Percentiles rank a stretch among this genome's conserved stretches.
Evolutionary conservation across 2,329 filamentous ascomycete genomes (phyloP).

Genomic region (Fusarium nematophilum): DNA sequence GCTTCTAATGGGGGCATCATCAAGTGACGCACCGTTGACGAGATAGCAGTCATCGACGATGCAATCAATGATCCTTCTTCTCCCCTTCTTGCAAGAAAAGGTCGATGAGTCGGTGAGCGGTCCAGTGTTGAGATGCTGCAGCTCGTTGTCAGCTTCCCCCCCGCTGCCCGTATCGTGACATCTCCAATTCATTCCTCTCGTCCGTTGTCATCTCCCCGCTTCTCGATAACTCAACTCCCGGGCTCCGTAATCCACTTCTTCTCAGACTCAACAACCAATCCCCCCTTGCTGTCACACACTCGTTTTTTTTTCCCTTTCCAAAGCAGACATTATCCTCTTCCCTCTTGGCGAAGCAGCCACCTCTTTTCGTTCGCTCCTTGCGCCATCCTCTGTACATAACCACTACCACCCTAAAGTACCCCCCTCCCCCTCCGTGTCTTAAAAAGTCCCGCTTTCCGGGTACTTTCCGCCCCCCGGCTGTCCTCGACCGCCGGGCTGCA

Average conservation of each 20-base stretch:
- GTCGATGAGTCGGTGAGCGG: constrained; percentile 3
- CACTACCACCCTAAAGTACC: constrained; percentile 8
- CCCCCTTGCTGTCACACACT: constrained; percentile 25
- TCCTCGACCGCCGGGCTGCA: constrained; percentile 38
- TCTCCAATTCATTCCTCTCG: constrained; percentile 7
- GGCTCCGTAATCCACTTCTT: constrained; percentile 31
- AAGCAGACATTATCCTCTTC: constrained; percentile 18
- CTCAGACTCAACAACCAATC: constrained; percentile 23
- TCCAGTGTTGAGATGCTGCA: too few relatives aligned
- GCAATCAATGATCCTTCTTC: constrained; percentile 18
- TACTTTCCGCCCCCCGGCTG: constrained; percentile 30
- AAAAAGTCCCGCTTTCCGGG: constrained; percentile 30
- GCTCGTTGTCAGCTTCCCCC: too few relatives aligned
- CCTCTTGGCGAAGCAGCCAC: constrained; percentile 28
- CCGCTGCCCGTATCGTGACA: constrained; percentile 21
- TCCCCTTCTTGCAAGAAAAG: neutral
- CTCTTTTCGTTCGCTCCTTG: constrained; percentile 9
- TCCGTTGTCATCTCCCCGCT: constrained; percentile 25
- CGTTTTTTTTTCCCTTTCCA: too few relatives aligned
- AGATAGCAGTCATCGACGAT: constrained; percentile 20
- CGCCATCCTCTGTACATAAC: neutral
- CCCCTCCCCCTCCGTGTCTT: constrained; percentile 24
- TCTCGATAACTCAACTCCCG: constrained; percentile 28
- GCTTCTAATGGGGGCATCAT: constrained; percentile 1
- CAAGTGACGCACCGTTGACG: constrained; percentile 43